Evolutionary conservation across 2,329 filamentous ascomycete genomes (phyloP), one percentile per base, ranked within the genome.

Genomic region (Xylariales sp.): DNA sequence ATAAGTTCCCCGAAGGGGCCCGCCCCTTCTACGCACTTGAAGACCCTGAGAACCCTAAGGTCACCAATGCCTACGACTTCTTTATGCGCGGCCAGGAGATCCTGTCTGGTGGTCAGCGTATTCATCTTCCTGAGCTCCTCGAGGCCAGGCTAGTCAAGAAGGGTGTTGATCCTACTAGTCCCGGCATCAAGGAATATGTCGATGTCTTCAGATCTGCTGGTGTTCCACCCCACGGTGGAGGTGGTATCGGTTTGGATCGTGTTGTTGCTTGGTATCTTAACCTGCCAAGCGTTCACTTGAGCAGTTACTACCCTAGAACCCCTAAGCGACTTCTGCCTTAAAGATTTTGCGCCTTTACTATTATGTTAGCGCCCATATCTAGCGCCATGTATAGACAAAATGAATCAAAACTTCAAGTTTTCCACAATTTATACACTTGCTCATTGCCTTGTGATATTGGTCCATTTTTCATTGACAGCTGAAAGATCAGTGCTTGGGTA

Each of bases 41-140:
- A 40, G 80, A 80, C 47, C 74, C 76, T 5, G 64, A 70, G 33
- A 75, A 83, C 46, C 67, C 75, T 15, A 67, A 68, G 14, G 70
- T 80, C 45, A 78, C 64, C 2, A 72, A 72, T 44, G 66, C 66
- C 4, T 73, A 67, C 44, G 85, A 89, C 58, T 87, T 89, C 53
- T 88, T 96, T 70, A 81, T 95, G 59, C 81, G 91, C 41, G 88
- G 88, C 4, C 90, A 97, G 62, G 91, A 96, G 64, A 91, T 96
- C 43, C 11, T 33, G 10, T 33, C 23, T n/a, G 23, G n/a, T n/a
- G n/a, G n/a, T n/a, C 90, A 96, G 65, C 87, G 90, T 76, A 87
- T 96, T 50, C 85, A 96, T 63, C 76, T 88, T 45, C 79, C 89
- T 0, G 69, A 71, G 29, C 76, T 85, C 66, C 76, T 96, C 13